A percentile compares a stretch with the other conserved stretches of the same genome.
These are phyloP conservation scores for Furcasterigmium sp. DNA, from an alignment of 2,329 filamentous ascomycete genomes.

Conservation along the genomic window DNA sequence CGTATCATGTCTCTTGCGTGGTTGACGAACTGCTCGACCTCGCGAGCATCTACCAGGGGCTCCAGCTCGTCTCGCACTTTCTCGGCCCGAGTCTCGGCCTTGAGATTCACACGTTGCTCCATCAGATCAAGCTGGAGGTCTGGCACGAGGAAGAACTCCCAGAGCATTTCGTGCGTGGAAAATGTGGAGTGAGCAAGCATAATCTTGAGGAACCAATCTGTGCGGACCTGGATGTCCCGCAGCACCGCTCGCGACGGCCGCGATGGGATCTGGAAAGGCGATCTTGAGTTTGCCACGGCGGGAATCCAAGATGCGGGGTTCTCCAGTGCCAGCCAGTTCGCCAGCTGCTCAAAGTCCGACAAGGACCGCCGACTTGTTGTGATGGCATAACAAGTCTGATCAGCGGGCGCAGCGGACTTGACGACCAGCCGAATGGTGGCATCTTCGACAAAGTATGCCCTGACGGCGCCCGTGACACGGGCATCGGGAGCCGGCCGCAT, in stretches of 20 bases:
- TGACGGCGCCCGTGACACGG: constrained; percentile 85
- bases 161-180: constrained; percentile 91
- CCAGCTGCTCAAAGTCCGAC: constrained; percentile 85
- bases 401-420: constrained; percentile 87
- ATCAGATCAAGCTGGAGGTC: constrained; percentile 89
- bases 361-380: constrained; percentile 89
- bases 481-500: constrained; percentile 66
- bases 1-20: constrained; percentile 88
- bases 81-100: constrained; percentile 77
- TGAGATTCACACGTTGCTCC: constrained; percentile 79
- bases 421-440: constrained; percentile 87
- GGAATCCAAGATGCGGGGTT: constrained; percentile 96
- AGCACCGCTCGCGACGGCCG: constrained; percentile 84
- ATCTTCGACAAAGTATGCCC: constrained; percentile 96
- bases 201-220: constrained; percentile 84
- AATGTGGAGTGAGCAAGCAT: constrained; percentile 88
- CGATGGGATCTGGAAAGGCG: constrained; percentile 88
- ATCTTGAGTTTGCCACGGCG: constrained; percentile 68
- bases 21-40: constrained; percentile 89
- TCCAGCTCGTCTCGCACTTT: constrained; percentile 85
- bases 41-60: constrained; percentile 74
- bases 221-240: constrained; percentile 78
- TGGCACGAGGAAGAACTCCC: constrained; percentile 97
- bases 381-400: constrained; percentile 79
- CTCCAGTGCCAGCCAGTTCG: constrained; percentile 76